Base-by-base conservation (phyloP, 2,329 filamentous ascomycete genomes). In the Paecilomyces dactylethromorphus region DNA sequence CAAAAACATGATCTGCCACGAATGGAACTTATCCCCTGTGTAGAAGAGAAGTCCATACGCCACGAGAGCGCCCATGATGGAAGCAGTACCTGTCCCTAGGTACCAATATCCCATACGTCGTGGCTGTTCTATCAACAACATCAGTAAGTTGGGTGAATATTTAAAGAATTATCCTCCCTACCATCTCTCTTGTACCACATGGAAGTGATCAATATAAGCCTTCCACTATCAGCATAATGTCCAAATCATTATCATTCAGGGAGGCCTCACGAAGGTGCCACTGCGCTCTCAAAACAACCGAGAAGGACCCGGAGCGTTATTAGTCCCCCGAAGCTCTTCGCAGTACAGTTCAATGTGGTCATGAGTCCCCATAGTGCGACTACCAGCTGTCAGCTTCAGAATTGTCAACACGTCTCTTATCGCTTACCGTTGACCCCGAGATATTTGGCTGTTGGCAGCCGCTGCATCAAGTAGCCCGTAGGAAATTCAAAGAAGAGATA, bases 91-190 rank as follows among this genome's bases (percentile, higher is more conserved):
- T 32, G 81, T 86, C 0, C 81, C 84, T 3, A 82, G 75, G 62
- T 87, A 87, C 85, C 85, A 88, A 50, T 81, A 79, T 0, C 82
- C 83, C 12, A 86, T 79, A 0, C 85, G 77, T 24, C 82, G 71
- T 0, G 84, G 83, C 69, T 87, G 85, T 66, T 87, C 83, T 61
- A 71, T 68, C 33, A 62, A 59, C 10, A 64, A 55, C 63, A 13
- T 32, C 31, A 10, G 59, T 56, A 29, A 21, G 15, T 10, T 12
- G 6, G 5, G 45, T 26, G 52, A 58, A 2, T 56, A 39, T 18
- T 31, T 53, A n/a, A 22, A 54, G 54, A 7, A 22, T 24, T 24
- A 8, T 56, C 21, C 55, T 39, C 22, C 51, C 35, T 65, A 64
- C 67, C 71, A 3, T 67, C 65, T 60, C 78, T 76, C 60, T 79